These are phyloP conservation scores for Proliferodiscus dingleyae DNA, from an alignment of 2,329 filamentous ascomycete genomes.

Conservation along the genomic window DNA sequence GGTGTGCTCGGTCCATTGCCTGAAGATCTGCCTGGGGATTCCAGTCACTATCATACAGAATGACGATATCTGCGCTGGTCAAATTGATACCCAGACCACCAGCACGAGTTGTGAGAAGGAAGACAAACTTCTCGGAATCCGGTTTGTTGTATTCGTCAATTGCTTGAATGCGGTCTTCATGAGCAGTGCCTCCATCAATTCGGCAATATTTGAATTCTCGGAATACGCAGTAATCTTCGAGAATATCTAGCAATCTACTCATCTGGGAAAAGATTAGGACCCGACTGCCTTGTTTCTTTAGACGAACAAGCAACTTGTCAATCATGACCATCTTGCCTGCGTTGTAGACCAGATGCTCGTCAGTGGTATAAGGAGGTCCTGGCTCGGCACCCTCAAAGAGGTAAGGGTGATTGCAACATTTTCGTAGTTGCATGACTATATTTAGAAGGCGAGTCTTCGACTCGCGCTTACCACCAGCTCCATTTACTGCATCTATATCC, in stretches of 20 bases:
- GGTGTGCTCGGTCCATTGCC: slow-evolving; percentile 97
- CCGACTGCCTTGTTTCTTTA: slow-evolving; percentile 82
- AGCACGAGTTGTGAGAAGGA: slow-evolving; percentile 89
- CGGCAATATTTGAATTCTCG: slow-evolving; percentile 92
- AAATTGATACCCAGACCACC: slow-evolving; percentile 96
- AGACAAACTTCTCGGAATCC: slow-evolving; percentile 92
- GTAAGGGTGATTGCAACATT: slow-evolving; percentile 98
- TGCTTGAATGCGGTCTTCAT: slow-evolving; percentile 94
- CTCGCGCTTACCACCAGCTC: slow-evolving; percentile 90
- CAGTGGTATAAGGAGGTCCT: slow-evolving; percentile 94
- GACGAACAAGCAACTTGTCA: slow-evolving; percentile 80
- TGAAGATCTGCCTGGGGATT: slow-evolving; percentile 97
- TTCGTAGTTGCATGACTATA: slow-evolving; percentile 98
- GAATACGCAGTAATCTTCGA: slow-evolving; percentile 98
- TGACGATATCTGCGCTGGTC: slow-evolving; percentile 89
- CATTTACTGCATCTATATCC: slow-evolving; percentile 97
- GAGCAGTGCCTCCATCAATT: slow-evolving; percentile 93
- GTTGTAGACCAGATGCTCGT: slow-evolving; percentile 91
- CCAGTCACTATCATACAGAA: slow-evolving; percentile 98
- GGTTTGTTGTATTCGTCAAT: slow-evolving; percentile 99
- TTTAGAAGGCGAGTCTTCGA: slow-evolving; percentile 96
- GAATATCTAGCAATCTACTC: slow-evolving; percentile 92
- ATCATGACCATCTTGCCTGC: slow-evolving; percentile 97
- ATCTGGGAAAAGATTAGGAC: slow-evolving; percentile 99
- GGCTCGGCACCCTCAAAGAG: slow-evolving; percentile 97